A percentile compares a stretch with the other conserved stretches of the same genome.
These are phyloP conservation scores for Talaromyces sp. DNA, from an alignment of 2,329 filamentous ascomycete genomes.

Conservation along the genomic window DNA sequence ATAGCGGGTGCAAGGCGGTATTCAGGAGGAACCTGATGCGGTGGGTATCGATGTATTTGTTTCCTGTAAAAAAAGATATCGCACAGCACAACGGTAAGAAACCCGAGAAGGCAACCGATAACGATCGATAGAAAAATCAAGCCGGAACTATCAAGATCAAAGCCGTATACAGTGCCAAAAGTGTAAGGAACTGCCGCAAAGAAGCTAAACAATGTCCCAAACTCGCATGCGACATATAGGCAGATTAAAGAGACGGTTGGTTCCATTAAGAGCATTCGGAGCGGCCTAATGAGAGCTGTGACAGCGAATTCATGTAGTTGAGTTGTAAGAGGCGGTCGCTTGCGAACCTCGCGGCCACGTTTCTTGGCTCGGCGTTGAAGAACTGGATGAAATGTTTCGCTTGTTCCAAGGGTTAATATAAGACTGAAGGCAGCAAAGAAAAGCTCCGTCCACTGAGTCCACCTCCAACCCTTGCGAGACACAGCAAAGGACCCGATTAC, in stretches of 20 bases:
- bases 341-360: neutral
- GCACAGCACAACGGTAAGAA: constrained; percentile 5
- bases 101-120: constrained; percentile 57
- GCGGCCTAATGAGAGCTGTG: constrained; percentile 9
- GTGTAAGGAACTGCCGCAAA: constrained; percentile 8
- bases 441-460: constrained; percentile 65
- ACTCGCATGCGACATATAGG: constrained; percentile 19
- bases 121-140: constrained; percentile 62
- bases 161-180: constrained; percentile 55
- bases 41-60: neutral
- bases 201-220: constrained; percentile 19
- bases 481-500: constrained; percentile 19
- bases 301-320: neutral
- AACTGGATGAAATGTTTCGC: constrained; percentile 16
- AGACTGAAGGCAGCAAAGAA: constrained; percentile 33
- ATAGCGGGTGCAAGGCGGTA: constrained; percentile 45
- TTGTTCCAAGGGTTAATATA: constrained; percentile 6
- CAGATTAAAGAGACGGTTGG: constrained; percentile 17
- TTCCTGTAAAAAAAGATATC: neutral
- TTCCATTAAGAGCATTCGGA: constrained; percentile 20
- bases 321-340: neutral
- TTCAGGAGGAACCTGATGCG: constrained; percentile 42
- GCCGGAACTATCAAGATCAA: constrained; percentile 48
- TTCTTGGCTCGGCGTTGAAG: constrained; percentile 12
- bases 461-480: constrained; percentile 14